Evolutionary conservation across 2,329 filamentous ascomycete species (phyloP).

Genomic region (Fusarium sp.): DNA sequence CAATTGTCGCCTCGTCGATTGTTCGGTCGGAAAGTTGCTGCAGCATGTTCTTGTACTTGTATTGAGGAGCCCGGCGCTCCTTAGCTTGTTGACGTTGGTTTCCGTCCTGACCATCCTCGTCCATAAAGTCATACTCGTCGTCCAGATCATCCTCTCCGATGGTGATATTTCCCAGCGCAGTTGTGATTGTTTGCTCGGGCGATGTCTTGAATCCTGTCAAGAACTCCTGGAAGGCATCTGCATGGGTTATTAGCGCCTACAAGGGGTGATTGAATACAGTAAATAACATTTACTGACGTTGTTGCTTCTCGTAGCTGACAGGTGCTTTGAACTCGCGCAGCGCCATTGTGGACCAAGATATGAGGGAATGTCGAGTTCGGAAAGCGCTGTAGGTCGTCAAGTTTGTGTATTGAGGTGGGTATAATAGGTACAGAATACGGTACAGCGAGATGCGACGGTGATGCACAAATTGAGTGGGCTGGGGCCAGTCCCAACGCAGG

Average conservation of each 20-base stretch:
- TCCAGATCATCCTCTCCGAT: slow-evolving; percentile 88
- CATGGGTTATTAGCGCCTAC: slow-evolving; percentile 45
- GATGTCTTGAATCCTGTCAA: slow-evolving; percentile 87
- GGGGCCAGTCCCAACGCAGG: slow-evolving; percentile 45
- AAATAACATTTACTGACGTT: slow-evolving; percentile 66
- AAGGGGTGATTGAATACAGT: slow-evolving; percentile 4
- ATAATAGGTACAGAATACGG: background rate
- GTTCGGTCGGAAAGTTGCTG: slow-evolving; percentile 88
- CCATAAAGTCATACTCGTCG: slow-evolving; percentile 94
- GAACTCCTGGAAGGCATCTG: slow-evolving; percentile 89
- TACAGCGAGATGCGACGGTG: slow-evolving; percentile 35
- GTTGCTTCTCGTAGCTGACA: slow-evolving; percentile 89
- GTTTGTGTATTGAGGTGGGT: slow-evolving; percentile 15
- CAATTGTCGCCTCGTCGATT: slow-evolving; percentile 81
- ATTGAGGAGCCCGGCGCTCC: slow-evolving; percentile 68
- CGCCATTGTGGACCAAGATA: slow-evolving; percentile 72
- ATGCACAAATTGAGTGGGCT: slow-evolving; percentile 51
- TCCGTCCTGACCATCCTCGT: slow-evolving; percentile 76
- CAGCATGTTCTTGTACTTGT: slow-evolving; percentile 90
- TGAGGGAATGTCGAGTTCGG: slow-evolving; percentile 29
- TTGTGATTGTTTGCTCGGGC: slow-evolving; percentile 76
- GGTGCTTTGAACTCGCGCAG: slow-evolving; percentile 82
- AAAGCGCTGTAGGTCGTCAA: slow-evolving; percentile 32
- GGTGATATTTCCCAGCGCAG: slow-evolving; percentile 85
- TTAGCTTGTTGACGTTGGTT: slow-evolving; percentile 63